These are phyloP conservation scores for Glycine latifolia DNA, from an alignment of 306 rosid genomes.

Conservation along the genomic window DNA sequence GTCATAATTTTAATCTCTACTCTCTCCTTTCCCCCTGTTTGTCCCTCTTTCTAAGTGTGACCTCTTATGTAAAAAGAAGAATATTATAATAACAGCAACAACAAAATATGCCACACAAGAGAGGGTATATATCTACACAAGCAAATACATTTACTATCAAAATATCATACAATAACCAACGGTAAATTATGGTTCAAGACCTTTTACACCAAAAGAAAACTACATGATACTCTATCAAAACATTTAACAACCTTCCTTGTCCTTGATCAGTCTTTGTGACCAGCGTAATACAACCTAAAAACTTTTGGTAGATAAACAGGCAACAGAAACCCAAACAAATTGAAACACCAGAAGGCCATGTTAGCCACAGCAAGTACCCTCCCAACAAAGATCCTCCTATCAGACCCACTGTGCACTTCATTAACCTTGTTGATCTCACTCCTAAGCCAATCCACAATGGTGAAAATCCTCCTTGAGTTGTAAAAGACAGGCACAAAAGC, in stretches of 20 bases:
- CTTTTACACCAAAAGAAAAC: slow-evolving; percentile 36
- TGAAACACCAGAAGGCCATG: slow-evolving; percentile 89
- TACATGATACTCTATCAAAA: not conserved
- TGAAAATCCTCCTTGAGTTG: slow-evolving; percentile 77
- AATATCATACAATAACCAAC: slow-evolving; percentile 7
- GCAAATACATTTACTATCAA: slow-evolving; percentile 25
- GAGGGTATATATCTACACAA: too few relatives aligned
- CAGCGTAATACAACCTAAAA: slow-evolving; percentile 70
- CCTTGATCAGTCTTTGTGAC: slow-evolving; percentile 45
- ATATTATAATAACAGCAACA: not conserved
- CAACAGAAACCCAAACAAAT: slow-evolving; percentile 86
- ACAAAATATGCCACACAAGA: not conserved
- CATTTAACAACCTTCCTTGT: slow-evolving; percentile 16
- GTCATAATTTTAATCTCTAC: too few relatives aligned
- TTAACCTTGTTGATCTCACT: slow-evolving; percentile 66
- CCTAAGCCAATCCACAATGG: slow-evolving; percentile 76
- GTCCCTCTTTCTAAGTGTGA: too few relatives aligned
- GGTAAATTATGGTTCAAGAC: slow-evolving; percentile 40
- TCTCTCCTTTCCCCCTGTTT: too few relatives aligned
- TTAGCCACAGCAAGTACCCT: slow-evolving; percentile 83
- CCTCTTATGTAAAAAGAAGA: too few relatives aligned
- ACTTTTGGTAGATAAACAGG: slow-evolving; percentile 93
- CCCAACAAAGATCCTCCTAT: slow-evolving; percentile 60
- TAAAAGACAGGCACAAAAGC: slow-evolving; percentile 86
- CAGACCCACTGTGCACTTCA: slow-evolving; percentile 59